phyloP scores from a whole-genome alignment of 139 green algal genomes.

The Coccomyxa sp. region DNA sequence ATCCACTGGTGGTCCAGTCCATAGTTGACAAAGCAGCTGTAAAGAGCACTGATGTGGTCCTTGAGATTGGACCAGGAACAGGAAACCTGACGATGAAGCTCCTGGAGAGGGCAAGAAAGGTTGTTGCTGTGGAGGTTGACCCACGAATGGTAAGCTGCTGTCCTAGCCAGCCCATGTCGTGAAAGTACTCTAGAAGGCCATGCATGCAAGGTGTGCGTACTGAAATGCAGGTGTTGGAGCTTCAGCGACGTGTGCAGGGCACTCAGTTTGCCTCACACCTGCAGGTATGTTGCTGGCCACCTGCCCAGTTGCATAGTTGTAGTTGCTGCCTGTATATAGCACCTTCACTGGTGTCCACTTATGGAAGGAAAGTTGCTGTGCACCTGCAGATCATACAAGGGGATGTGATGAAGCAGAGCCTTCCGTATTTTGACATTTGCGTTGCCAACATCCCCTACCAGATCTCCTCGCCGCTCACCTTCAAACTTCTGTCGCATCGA shows the following conservation, averaged over 20 bases:
- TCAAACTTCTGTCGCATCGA: conserved; percentile 94
- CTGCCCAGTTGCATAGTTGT: background rate
- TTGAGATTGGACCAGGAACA: conserved; percentile 92
- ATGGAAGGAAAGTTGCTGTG: background rate
- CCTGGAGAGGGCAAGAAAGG: conserved; percentile 91
- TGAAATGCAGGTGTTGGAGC: conserved; percentile 78
- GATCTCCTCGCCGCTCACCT: conserved; percentile 97
- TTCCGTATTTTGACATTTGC: conserved; percentile 99
- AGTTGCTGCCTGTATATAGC: background rate
- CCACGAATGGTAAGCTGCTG: conserved; percentile 83
- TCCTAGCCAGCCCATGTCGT: background rate
- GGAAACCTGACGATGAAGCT: conserved; percentile 96
- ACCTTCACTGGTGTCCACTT: background rate
- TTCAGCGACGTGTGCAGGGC: conserved; percentile 88
- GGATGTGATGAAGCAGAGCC: conserved; percentile 84
- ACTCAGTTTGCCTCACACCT: conserved; percentile 73
- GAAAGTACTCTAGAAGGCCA: background rate
- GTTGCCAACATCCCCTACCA: conserved; percentile 99
- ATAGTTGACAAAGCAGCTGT: conserved; percentile 97
- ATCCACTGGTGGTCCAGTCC: conserved; percentile 89
- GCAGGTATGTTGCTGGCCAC: conserved; percentile 34
- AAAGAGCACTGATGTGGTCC: conserved; percentile 94
- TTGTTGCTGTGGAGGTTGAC: conserved; percentile 95
- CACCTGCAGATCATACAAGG: conserved; percentile 85
- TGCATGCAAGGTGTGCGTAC: background rate